A percentile compares a stretch with the other conserved stretches of the same genome.
Conservation (phyloP, 2,329 filamentous ascomycete species). For the Beauveria medogensis region DNA sequence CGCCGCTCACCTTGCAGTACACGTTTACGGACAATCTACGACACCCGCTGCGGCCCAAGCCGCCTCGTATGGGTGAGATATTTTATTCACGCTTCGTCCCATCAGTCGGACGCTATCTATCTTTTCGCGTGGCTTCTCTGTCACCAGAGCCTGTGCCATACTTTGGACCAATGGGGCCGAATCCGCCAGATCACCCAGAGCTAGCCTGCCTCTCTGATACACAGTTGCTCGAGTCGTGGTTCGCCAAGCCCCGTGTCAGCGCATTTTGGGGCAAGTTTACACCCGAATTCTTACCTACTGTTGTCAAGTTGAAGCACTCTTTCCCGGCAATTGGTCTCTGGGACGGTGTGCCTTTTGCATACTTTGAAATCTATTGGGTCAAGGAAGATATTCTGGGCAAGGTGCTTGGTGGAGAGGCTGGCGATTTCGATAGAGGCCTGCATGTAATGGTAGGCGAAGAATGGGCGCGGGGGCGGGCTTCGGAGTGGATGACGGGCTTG, state of each 20-base stretch:
- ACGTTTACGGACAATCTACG: slow-evolving; percentile 68
- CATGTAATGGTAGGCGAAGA: slow-evolving; percentile 89
- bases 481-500: slow-evolving; percentile 73
- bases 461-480: slow-evolving; percentile 77
- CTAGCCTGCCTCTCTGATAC: slow-evolving; percentile 42
- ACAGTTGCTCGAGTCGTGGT: slow-evolving; percentile 70
- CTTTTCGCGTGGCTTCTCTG: slow-evolving; percentile 75
- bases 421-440: slow-evolving; percentile 80
- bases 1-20: slow-evolving; percentile 75
- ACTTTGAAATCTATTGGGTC: slow-evolving; percentile 97
- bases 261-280: slow-evolving; percentile 73
- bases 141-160: slow-evolving; percentile 56
- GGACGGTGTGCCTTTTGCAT: slow-evolving; percentile 92
- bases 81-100: slow-evolving; percentile 87
- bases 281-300: slow-evolving; percentile 57
- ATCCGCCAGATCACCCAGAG: slow-evolving; percentile 31
- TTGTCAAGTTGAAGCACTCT: slow-evolving; percentile 61
- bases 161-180: slow-evolving; percentile 46
- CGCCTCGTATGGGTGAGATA: slow-evolving; percentile 79
- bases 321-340: slow-evolving; percentile 91
- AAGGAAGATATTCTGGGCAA: slow-evolving; percentile 78
- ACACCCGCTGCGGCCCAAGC: slow-evolving; percentile 81
- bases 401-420: slow-evolving; percentile 55
- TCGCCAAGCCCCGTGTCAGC: slow-evolving; percentile 75
- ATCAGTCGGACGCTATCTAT: slow-evolving; percentile 74